Evolutionary conservation across 1,284 basidiomycete species (phyloP).

Genomic region (Sporisorium exsertum): DNA sequence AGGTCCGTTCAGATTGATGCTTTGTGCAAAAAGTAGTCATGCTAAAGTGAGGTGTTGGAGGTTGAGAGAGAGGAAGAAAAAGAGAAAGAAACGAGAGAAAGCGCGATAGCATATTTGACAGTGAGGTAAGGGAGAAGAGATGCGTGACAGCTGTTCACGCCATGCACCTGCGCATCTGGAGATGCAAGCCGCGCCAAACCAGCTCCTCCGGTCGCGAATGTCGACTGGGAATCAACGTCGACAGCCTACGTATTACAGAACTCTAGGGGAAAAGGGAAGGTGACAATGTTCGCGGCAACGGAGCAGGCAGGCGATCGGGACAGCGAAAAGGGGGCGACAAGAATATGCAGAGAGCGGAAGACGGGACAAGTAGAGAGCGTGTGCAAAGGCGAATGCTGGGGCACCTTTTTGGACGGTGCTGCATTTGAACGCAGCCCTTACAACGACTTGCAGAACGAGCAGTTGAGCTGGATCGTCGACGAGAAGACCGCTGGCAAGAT

Average conservation of each 20-base stretch:
- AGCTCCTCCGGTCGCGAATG: constrained; percentile 16
- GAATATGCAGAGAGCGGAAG: constrained; percentile 16
- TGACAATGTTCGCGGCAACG: constrained; percentile 20
- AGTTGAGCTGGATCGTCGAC: constrained; percentile 53
- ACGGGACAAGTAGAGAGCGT: neutral
- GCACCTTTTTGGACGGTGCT: constrained; percentile 9
- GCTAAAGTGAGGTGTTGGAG: constrained; percentile 25
- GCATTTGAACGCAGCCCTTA: constrained; percentile 17
- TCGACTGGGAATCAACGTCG: constrained; percentile 5
- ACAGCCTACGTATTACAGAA: constrained; percentile 36
- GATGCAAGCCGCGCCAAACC: neutral
- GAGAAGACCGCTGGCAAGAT: constrained; percentile 62
- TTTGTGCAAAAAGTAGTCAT: constrained; percentile 42
- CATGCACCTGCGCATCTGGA: neutral
- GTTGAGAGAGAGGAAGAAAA: constrained; percentile 6
- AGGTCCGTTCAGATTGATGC: constrained; percentile 50
- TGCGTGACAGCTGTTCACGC: constrained; percentile 8
- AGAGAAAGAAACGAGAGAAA: constrained; percentile 1
- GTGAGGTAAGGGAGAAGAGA: constrained; percentile 1
- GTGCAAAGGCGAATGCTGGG: constrained; percentile 12
- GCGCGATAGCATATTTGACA: constrained; percentile 27
- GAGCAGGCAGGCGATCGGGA: constrained; percentile 10
- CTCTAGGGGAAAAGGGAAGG: constrained; percentile 27
- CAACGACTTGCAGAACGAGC: constrained; percentile 57
- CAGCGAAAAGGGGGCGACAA: constrained; percentile 9